Evolutionary conservation across 495 filamentous ascomycete species (phyloP), one percentile per base, ranked within the genome.

Genomic region (Letharia columbiana): DNA sequence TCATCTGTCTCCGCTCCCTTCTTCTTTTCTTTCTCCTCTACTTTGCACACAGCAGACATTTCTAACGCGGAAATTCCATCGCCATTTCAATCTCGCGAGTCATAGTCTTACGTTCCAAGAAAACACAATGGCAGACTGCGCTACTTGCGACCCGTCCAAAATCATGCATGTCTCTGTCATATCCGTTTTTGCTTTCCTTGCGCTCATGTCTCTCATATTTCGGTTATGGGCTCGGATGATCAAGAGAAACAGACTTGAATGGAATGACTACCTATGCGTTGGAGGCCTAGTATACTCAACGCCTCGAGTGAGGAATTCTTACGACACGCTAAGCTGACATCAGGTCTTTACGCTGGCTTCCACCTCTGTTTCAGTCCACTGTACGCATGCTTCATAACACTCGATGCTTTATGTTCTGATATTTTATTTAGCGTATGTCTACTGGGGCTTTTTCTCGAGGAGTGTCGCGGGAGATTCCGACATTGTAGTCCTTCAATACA

Each of bases 221-320:
- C 65, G 68, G n/a, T 13, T 68, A 0, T 68, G 67, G 56, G 56
- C 68, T 17, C 68, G 68, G 17, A 70, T 6, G 40, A 65, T 70
- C 11, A 66, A 70, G 23, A 52, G 5, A 20, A 50, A 31, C 8
- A 52, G 37, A 20, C 60, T 35, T 33, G 54, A 65, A 18, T 45
- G 68, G 62, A 68, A 63, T 37, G 68, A 70, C 40, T 65, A 60
- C 23, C 50, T 68, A 20, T 57, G 40, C 47, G 31, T 70, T 20
- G 42, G 42, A 10, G 68, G 66, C 35, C 35, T 70, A 10, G 68
- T 70, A 52, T 4, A 6, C 2, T 8, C 3, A 31, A 15, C 20
- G 1, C 7, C 12, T 13, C 45, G 3, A 13, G 8, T 6, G 18
- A 23, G 2, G 2, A 18, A 31, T 28, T 28, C 23, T 0, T 3